These are phyloP conservation scores for Nicotiana tabacum DNA, from an alignment of 257 asterid species.

Conservation along the genomic window DNA sequence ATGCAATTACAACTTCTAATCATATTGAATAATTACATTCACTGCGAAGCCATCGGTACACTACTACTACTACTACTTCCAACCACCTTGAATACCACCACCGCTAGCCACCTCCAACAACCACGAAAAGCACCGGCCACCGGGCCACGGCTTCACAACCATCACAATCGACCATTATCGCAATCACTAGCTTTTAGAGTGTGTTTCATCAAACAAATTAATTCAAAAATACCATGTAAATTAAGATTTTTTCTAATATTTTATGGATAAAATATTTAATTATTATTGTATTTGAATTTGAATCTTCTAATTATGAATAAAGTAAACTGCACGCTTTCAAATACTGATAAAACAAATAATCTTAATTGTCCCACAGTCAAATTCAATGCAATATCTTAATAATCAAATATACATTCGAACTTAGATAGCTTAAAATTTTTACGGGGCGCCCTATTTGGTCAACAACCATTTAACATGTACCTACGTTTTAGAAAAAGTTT, in stretches of 20 bases:
- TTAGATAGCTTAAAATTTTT: not conserved
- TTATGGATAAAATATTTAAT: not conserved
- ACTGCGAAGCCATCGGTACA: too few species aligned
- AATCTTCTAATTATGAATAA: not conserved
- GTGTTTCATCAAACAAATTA: not conserved
- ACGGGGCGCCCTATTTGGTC: too few species aligned
- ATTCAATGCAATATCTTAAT: not conserved
- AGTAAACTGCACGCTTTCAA: not conserved
- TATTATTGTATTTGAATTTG: not conserved
- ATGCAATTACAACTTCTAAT: too few species aligned
- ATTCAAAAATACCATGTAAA: not conserved
- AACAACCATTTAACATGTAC: accelerated
- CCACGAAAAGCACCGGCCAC: not conserved
- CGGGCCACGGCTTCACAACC: not conserved
- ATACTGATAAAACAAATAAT: not conserved
- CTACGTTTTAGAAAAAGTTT: too few species aligned
- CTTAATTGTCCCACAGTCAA: not conserved
- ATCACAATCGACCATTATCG: not conserved
- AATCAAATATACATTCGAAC: not conserved
- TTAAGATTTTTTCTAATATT: not conserved
- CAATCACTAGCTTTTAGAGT: too few species aligned
- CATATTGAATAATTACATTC: too few species aligned
- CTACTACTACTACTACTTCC: too few species aligned
- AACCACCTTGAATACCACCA: too few species aligned
- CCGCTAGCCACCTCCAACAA: not conserved